phyloP scores from a whole-genome alignment of 2,329 filamentous ascomycete species.

The Claviceps pazoutovae region DNA sequence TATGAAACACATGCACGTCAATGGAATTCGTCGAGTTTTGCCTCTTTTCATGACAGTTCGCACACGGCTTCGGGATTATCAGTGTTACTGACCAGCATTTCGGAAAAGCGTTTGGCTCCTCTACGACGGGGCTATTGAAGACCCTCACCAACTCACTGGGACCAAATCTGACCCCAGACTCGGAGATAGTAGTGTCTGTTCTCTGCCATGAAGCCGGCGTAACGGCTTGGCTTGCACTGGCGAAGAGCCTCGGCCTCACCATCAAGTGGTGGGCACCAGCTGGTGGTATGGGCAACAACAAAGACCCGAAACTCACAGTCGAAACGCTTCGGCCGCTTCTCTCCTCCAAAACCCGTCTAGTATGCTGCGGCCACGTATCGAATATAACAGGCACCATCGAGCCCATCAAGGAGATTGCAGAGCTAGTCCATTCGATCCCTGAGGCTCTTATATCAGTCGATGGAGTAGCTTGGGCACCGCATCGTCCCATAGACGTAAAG shows the following conservation, averaged over 20 bases:
- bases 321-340: constrained; percentile 45
- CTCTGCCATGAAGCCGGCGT: constrained; percentile 71
- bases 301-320: constrained; percentile 30
- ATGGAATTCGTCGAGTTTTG: not conserved
- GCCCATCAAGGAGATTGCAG: constrained; percentile 37
- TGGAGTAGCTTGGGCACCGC: constrained; percentile 63
- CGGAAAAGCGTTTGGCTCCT: constrained; percentile 47
- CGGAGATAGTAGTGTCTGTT: constrained; percentile 54
- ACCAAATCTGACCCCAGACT: constrained; percentile 17
- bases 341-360: constrained; percentile 49
- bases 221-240: constrained; percentile 58
- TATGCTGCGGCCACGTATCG: constrained; percentile 59
- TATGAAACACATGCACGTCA: not conserved
- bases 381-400: constrained; percentile 60
- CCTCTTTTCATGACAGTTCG: not conserved
- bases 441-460: constrained; percentile 55
- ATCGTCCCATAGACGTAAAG: constrained; percentile 54
- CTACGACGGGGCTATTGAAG: constrained; percentile 63
- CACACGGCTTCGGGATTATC: not conserved
- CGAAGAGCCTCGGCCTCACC: constrained; percentile 41
- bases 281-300: constrained; percentile 6
- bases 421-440: constrained; percentile 31
- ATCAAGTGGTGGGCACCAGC: constrained; percentile 57
- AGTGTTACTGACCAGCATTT: not conserved
- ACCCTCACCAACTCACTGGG: constrained; percentile 46